A percentile compares a stretch with the other conserved stretches of the same genome.
phyloP scores from a whole-genome alignment of 1,139 yeast species.

The Hansenula lynferdii region DNA sequence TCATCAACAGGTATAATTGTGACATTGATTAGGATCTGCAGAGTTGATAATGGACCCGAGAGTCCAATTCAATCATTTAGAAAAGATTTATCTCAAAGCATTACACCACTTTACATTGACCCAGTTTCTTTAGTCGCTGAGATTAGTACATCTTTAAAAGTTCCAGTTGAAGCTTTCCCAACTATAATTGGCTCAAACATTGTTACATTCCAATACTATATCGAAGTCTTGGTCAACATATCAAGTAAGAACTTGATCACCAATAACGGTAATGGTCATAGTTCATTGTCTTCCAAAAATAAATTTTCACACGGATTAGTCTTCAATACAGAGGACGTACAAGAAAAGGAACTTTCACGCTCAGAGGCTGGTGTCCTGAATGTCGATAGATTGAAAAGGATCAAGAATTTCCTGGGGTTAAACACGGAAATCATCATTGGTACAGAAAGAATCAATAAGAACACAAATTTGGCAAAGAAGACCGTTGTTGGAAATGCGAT shows the following conservation, averaged over 20 bases:
- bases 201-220: conserved; percentile 78
- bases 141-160: conserved; percentile 57
- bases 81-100: conserved; percentile 75
- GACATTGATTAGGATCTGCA: conserved; percentile 75
- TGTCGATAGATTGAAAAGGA: conserved; percentile 70
- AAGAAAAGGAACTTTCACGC: conserved; percentile 20
- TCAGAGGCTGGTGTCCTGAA: conserved; percentile 47
- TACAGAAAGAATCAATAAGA: conserved; percentile 32
- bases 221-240: conserved; percentile 76
- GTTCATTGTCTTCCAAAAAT: conserved; percentile 13
- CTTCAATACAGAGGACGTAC: conserved; percentile 30
- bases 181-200: conserved; percentile 71
- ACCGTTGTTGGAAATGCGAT: conserved; percentile 2
- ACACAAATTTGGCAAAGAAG: conserved; percentile 7
- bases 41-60: conserved; percentile 65
- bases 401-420: conserved; percentile 71
- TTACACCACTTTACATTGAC: conserved; percentile 73
- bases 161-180: conserved; percentile 86
- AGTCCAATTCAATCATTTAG: conserved; percentile 71
- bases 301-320: conserved; percentile 34
- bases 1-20: conserved; percentile 75
- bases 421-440: conserved; percentile 81
- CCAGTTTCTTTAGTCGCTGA: conserved; percentile 56
- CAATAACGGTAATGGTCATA: conserved; percentile 12
- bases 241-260: conserved; percentile 38